These are phyloP conservation scores for Phenoliferia sp. DNA, from an alignment of 1,284 basidiomycete species.

Conservation along the genomic window DNA sequence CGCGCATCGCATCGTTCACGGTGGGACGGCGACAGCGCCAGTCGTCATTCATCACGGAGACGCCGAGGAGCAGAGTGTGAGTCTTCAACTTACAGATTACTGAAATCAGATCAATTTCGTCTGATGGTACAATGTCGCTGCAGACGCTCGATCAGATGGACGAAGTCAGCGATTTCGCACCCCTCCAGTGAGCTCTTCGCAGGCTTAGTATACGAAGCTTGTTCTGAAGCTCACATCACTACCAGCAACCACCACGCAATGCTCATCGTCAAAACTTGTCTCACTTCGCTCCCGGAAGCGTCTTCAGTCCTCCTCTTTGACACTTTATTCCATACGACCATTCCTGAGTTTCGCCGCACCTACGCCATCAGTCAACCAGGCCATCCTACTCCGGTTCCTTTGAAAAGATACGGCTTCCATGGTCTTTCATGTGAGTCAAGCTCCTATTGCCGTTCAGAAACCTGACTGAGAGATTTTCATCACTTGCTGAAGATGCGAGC, in stretches of 20 bases:
- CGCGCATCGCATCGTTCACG: conserved; percentile 64
- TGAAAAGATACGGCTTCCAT: conserved; percentile 78
- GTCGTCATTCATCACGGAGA: conserved; percentile 54
- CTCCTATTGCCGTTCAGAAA: too few species aligned
- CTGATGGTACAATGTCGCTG: neutral
- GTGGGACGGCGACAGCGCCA: conserved; percentile 65
- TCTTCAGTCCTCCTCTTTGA: conserved; percentile 56
- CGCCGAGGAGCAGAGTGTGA: conserved; percentile 43
- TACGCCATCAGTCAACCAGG: conserved; percentile 67
- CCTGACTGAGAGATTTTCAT: too few species aligned
- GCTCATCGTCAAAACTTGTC: too few species aligned
- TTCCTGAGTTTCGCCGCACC: conserved; percentile 66
- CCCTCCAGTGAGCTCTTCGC: conserved; percentile 55
- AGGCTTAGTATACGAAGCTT: neutral
- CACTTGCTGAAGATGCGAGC: conserved; percentile 38
- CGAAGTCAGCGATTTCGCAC: conserved; percentile 61
- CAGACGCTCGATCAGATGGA: conserved; percentile 64
- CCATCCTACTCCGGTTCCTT: conserved; percentile 56
- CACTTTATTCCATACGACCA: conserved; percentile 72
- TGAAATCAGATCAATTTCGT: neutral
- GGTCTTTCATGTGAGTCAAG: conserved; percentile 49
- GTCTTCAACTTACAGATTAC: neutral
- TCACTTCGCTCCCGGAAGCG: too few species aligned
- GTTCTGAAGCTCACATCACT: neutral
- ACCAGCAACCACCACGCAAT: conserved; percentile 46